These are phyloP conservation scores for Macrotyloma uniflorum DNA, from an alignment of 306 rosid genomes.

Conservation along the genomic window DNA sequence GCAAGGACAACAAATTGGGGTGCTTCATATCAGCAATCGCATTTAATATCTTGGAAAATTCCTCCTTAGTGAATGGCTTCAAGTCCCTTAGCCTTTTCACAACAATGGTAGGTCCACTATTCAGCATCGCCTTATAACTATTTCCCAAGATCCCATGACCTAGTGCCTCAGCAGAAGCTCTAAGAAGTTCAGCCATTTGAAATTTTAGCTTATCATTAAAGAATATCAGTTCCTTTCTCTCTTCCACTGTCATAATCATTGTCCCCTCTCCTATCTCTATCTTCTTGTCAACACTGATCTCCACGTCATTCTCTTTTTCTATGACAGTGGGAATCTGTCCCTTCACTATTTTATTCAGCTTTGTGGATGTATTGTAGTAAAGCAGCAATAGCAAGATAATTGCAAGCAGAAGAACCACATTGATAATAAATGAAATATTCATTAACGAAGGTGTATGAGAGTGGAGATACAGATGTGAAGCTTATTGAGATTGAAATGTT, in stretches of 20 bases:
- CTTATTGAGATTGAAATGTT: constrained; percentile 25
- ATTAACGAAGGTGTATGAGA: neutral
- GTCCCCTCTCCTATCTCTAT: constrained; percentile 42
- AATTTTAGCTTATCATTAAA: constrained; percentile 46
- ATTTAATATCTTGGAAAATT: constrained; percentile 52
- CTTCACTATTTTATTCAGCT: constrained; percentile 51
- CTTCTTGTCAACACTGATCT: constrained; percentile 34
- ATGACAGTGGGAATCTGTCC: neutral
- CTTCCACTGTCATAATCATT: constrained; percentile 43
- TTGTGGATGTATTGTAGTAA: constrained; percentile 51
- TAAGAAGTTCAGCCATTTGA: constrained; percentile 67
- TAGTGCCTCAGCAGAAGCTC: constrained; percentile 80
- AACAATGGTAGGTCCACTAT: constrained; percentile 53
- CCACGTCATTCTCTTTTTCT: constrained; percentile 19
- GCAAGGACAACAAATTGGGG: constrained; percentile 69
- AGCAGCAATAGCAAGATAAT: constrained; percentile 49
- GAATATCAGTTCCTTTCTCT: constrained; percentile 62
- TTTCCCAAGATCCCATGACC: constrained; percentile 78
- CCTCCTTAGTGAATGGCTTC: constrained; percentile 62
- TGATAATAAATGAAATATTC: constrained; percentile 37
- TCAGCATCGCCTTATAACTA: constrained; percentile 73
- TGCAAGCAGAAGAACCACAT: constrained; percentile 46
- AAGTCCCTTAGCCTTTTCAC: constrained; percentile 81
- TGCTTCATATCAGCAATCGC: constrained; percentile 53
- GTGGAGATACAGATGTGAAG: neutral